phyloP scores from a whole-genome alignment of 2,329 filamentous ascomycete species.

The Sporothrix euskadiensis region DNA sequence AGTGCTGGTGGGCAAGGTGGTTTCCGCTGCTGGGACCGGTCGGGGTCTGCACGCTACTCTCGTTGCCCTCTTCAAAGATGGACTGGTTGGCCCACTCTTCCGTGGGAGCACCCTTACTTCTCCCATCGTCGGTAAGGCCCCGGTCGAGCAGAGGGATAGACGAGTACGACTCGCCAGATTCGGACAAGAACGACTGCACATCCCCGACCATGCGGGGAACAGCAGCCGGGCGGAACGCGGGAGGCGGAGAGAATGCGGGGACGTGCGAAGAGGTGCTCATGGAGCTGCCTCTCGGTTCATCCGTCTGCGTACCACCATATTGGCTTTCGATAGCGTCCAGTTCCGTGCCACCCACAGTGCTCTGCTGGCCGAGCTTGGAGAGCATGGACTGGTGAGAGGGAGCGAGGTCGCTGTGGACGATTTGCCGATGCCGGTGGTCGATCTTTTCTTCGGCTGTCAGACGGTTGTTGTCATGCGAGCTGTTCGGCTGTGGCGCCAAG shows the following conservation, averaged over 20 bases:
- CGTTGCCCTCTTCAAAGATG: conserved; percentile 50
- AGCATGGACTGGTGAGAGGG: not conserved
- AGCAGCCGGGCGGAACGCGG: conserved; percentile 8
- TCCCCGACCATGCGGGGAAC: conserved; percentile 39
- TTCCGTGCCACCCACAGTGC: not conserved
- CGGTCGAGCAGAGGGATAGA: conserved; percentile 76
- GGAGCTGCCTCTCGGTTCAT: conserved; percentile 19
- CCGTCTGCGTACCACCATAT: not conserved
- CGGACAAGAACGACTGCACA: conserved; percentile 53
- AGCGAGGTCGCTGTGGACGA: conserved; percentile 40
- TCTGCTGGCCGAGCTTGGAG: conserved; percentile 5
- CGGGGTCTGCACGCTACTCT: conserved; percentile 35
- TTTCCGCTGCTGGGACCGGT: conserved; percentile 29
- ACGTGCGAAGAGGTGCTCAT: conserved; percentile 24
- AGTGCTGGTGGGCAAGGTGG: conserved; percentile 43
- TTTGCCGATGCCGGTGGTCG: conserved; percentile 50
- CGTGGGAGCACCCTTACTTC: conserved; percentile 43
- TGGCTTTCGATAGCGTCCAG: not conserved
- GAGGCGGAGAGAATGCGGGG: conserved; percentile 19
- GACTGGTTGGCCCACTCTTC: conserved; percentile 58
- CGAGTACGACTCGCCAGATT: conserved; percentile 72
- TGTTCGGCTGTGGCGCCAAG: not conserved
- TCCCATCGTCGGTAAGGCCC: conserved; percentile 56
- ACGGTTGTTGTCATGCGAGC: conserved; percentile 32
- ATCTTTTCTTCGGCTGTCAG: conserved; percentile 44